A percentile compares a stretch with the other conserved stretches of the same genome.
phyloP scores from a whole-genome alignment of 805 yeast genomes.

The Phaffomyces thermotolerans region DNA sequence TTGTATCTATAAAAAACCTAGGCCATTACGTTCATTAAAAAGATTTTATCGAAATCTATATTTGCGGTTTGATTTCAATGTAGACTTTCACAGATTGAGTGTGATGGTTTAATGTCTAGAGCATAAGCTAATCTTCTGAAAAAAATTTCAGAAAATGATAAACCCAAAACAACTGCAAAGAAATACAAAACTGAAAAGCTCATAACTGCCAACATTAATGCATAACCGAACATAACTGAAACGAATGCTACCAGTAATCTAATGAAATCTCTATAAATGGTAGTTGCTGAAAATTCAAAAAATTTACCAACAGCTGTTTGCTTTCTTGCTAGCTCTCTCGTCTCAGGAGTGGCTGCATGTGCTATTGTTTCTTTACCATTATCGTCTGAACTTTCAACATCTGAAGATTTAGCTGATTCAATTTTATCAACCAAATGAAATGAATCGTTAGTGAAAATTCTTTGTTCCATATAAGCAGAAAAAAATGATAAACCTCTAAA shows the following conservation, averaged over 20 bases:
- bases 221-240: conserved; percentile 61
- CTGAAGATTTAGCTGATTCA: not conserved
- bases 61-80: conserved; percentile 3
- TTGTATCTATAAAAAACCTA: too few relatives aligned
- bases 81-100: conserved; percentile 3
- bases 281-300: conserved; percentile 28
- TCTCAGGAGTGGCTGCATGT: too few relatives aligned
- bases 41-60: too few relatives aligned
- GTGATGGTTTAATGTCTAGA: conserved; percentile 2
- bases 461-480: conserved; percentile 59
- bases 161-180: conserved; percentile 66
- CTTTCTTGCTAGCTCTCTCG: not conserved
- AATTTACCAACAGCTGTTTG: conserved; percentile 25
- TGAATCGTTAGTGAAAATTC: conserved; percentile 33
- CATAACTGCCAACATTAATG: conserved; percentile 77
- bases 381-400: conserved; percentile 1
- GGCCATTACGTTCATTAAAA: too few relatives aligned
- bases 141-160: conserved; percentile 62
- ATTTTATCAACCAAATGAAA: not conserved
- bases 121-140: conserved; percentile 47
- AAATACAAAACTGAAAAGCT: conserved; percentile 58
- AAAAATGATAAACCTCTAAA: conserved; percentile 54
- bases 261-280: conserved; percentile 43
- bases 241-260: conserved; percentile 50
- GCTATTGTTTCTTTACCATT: not conserved